A percentile compares a stretch with the other conserved stretches of the same genome.
Evolutionary conservation across 495 filamentous ascomycete genomes (phyloP).

Genomic region (Aeminium ludgeri): DNA sequence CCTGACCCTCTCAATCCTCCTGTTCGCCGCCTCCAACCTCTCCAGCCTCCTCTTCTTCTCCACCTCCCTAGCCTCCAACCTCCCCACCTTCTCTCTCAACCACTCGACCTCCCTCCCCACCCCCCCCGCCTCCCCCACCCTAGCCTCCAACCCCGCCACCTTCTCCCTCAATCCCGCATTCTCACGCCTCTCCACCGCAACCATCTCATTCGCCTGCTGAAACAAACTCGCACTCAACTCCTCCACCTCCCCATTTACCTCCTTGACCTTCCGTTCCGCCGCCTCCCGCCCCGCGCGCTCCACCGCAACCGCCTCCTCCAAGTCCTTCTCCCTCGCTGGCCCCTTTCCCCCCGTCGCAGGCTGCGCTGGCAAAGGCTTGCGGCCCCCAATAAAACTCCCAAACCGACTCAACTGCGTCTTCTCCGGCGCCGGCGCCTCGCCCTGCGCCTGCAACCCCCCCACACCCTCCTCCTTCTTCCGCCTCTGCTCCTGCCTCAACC

Average conservation of each 20-base stretch:
- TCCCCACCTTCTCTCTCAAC: conserved; percentile 50
- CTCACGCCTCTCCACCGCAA: conserved; percentile 70
- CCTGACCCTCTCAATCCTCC: conserved; percentile 49
- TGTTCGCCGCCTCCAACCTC: conserved; percentile 29
- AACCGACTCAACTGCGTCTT: conserved; percentile 8
- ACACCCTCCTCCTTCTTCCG: background rate
- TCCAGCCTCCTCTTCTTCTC: conserved; percentile 58
- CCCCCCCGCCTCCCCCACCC: conserved; percentile 60
- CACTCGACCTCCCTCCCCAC: conserved; percentile 53
- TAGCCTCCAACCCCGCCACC: conserved; percentile 44
- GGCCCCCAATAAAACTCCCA: conserved; percentile 9
- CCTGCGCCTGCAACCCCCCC: too few species aligned
- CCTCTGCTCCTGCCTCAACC: conserved; percentile 9
- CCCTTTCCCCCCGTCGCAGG: conserved; percentile 11
- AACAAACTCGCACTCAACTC: conserved; percentile 77
- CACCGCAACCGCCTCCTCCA: conserved; percentile 49
- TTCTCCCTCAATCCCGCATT: conserved; percentile 62
- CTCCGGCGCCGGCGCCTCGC: conserved; percentile 4
- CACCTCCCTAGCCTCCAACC: conserved; percentile 58
- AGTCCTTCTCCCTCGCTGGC: conserved; percentile 32
- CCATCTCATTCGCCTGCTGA: conserved; percentile 94
- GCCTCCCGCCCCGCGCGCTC: conserved; percentile 55
- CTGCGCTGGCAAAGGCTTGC: conserved; percentile 7
- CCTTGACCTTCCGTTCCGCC: conserved; percentile 56
- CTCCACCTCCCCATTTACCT: conserved; percentile 67